Conservation (phyloP, 1,284 basidiomycete species). For the Ustilago lituana region DNA sequence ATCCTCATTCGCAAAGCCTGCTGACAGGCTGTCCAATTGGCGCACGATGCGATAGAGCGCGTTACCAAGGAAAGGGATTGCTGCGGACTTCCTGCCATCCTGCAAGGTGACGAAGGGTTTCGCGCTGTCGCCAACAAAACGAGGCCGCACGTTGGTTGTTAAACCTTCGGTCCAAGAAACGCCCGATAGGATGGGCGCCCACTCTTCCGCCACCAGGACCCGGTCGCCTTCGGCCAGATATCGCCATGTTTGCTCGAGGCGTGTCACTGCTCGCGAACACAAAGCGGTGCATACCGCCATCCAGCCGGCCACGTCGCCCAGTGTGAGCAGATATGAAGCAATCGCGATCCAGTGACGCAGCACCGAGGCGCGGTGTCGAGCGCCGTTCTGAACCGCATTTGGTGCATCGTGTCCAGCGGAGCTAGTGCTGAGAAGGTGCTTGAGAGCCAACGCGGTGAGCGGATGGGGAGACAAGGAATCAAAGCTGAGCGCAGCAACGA, state of each 20-base stretch:
- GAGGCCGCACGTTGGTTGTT: conserved; percentile 23
- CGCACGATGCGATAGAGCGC: conserved; percentile 29
- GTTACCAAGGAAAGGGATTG: conserved; percentile 53
- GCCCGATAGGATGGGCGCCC: conserved; percentile 55
- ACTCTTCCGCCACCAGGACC: conserved; percentile 48
- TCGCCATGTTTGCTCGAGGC: conserved; percentile 62
- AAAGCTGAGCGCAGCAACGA: conserved; percentile 52
- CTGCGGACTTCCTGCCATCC: conserved; percentile 10
- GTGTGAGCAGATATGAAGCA: conserved; percentile 49
- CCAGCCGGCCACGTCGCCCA: conserved; percentile 61
- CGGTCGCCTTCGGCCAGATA: conserved; percentile 56
- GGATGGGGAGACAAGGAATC: conserved; percentile 59
- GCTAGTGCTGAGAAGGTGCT: conserved; percentile 50
- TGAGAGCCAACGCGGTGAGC: conserved; percentile 56
- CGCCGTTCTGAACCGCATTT: conserved; percentile 29
- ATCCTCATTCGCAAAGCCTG: background rate
- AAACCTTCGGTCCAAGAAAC: conserved; percentile 62
- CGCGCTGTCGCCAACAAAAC: conserved; percentile 27
- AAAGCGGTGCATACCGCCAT: conserved; percentile 58
- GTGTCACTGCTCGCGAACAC: conserved; percentile 62
- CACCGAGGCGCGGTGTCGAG: conserved; percentile 54
- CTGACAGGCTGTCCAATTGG: background rate
- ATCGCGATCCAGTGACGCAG: conserved; percentile 65
- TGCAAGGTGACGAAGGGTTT: conserved; percentile 15
- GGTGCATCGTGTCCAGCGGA: conserved; percentile 14